These are phyloP conservation scores for Trichosporon sp. DNA, from an alignment of 1,284 basidiomycete genomes.

Conservation along the genomic window DNA sequence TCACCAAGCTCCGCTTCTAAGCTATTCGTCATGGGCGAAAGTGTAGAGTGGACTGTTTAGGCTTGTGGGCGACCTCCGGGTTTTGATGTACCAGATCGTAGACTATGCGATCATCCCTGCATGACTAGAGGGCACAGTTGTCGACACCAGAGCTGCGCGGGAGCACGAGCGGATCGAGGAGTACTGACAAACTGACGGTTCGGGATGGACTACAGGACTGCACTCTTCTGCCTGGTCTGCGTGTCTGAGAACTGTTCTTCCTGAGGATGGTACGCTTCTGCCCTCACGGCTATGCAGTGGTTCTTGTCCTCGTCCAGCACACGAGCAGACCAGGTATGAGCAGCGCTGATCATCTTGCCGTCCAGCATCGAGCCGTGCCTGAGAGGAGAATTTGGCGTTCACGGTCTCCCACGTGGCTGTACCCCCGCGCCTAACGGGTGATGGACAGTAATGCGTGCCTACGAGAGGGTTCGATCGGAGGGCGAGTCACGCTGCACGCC, in stretches of 20 bases:
- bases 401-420: neutral
- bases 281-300: too few species aligned
- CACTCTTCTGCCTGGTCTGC: neutral
- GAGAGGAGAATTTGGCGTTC: neutral
- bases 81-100: conserved; percentile 20
- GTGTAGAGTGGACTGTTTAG: conserved; percentile 18
- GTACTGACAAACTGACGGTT: neutral
- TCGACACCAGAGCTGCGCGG: neutral
- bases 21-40: conserved; percentile 21
- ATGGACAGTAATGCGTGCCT: neutral
- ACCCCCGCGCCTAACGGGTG: neutral
- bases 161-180: neutral
- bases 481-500: neutral
- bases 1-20: conserved; percentile 52
- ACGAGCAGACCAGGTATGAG: neutral
- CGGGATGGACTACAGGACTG: neutral
- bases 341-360: neutral
- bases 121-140: conserved; percentile 16
- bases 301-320: too few species aligned
- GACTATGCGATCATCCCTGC: conserved; percentile 20
- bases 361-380: neutral
- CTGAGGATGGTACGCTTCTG: too few species aligned
- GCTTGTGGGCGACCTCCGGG: conserved; percentile 19
- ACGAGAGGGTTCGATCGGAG: neutral
- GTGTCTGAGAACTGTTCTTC: too few species aligned